Evolutionary conservation across 2,329 filamentous ascomycete species (phyloP).

Genomic region (Neofusicoccum laricinum): DNA sequence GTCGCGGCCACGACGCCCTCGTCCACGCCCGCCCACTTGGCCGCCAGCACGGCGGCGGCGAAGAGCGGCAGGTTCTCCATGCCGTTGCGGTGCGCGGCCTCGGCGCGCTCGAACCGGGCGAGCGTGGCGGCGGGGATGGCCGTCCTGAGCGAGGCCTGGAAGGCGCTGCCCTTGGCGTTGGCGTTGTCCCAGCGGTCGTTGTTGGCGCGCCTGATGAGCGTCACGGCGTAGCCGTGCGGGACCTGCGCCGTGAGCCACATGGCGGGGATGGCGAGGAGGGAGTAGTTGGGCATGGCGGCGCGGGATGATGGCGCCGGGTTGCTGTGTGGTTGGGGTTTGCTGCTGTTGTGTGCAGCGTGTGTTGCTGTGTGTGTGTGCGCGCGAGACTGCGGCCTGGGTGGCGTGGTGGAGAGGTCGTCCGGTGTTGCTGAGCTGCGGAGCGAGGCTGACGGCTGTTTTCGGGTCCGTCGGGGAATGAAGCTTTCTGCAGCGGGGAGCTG

Average conservation of each 20-base stretch:
- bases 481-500: too few species aligned
- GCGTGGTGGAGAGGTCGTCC: too few species aligned
- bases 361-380: too few species aligned
- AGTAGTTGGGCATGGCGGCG: constrained; percentile 30
- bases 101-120: constrained; percentile 43
- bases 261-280: constrained; percentile 43
- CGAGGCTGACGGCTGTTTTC: not conserved
- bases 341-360: not conserved
- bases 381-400: too few species aligned
- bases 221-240: constrained; percentile 40
- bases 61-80: constrained; percentile 49
- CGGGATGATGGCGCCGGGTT: not conserved
- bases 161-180: constrained; percentile 38
- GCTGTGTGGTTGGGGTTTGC: not conserved
- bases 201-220: constrained; percentile 36
- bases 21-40: constrained; percentile 38
- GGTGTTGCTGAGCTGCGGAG: too few species aligned
- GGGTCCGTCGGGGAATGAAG: too few species aligned
- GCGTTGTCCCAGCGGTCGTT: constrained; percentile 39
- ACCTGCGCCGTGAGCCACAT: constrained; percentile 42
- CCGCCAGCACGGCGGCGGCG: constrained; percentile 42
- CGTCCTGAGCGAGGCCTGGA: constrained; percentile 35
- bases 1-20: constrained; percentile 5
- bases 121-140: constrained; percentile 35
- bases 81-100: constrained; percentile 45